Evolutionary conservation across 495 filamentous ascomycete species (phyloP), one percentile per base, ranked within the genome.

Genomic region (Penicillium lagena): DNA sequence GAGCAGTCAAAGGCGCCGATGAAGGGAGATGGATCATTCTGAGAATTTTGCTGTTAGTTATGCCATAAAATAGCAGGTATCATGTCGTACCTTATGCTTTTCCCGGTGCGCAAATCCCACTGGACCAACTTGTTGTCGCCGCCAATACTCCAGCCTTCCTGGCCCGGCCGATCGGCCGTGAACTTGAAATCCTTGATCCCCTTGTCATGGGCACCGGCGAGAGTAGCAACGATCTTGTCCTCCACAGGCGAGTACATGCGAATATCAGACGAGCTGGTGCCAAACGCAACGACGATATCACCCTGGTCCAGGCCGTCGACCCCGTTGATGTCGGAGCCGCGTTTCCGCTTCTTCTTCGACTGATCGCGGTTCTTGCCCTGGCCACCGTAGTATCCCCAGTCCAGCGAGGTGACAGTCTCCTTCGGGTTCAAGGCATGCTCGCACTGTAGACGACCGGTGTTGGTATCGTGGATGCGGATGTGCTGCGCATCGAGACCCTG

Each of bases 101-200:
- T 60, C 46, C 67, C 67, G 9, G 67, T 72, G 40, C 53, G 60
- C 43, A 80, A 52, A 57, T 82, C 76, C 78, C 78, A 82, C 52
- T 80, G 77, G 9, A 82, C 70, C 34, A 81, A 62, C 51, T 74
- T 82, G 46, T 74, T 77, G 56, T 82, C 78, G 34, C 68, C 70
- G 31, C 78, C 78, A 42, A 78, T 68, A 68, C 78, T 81, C 78
- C 78, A 82, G 15, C 66, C 78, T 43, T 79, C 55, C 45, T 64
- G 54, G 42, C 52, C 58, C 27, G 67, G 48, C 2, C 58, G 54
- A 29, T 58, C 63, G 31, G 71, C 64, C 2, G 68, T 75, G 48
- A 82, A 82, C 50, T 77, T 75, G 61, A 82, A 80, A 47, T 76
- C 71, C 56, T 65, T 67, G 42, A 80, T 71, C 14, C 69, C 78